These are phyloP conservation scores for Lecanicillium sp. DNA, from an alignment of 2,329 filamentous ascomycete genomes.

Conservation along the genomic window DNA sequence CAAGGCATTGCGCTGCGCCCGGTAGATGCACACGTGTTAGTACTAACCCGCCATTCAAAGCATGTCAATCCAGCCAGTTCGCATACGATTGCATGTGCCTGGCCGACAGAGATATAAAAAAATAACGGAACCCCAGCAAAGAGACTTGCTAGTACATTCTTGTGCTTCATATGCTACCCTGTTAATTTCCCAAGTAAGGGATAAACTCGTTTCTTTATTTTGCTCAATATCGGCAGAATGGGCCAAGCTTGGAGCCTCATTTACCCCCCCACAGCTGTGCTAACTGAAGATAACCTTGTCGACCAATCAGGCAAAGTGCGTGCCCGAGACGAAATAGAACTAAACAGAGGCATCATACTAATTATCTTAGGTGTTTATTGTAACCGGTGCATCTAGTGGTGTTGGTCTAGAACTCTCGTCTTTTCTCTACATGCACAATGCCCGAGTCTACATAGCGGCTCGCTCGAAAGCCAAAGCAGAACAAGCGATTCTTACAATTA, in stretches of 20 bases:
- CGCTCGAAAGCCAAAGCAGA: slow-evolving; percentile 31
- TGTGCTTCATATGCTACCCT: too few species aligned
- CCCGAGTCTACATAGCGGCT: slow-evolving; percentile 40
- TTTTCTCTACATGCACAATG: slow-evolving; percentile 40
- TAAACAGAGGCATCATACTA: background rate
- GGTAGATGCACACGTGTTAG: too few species aligned
- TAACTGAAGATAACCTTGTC: slow-evolving; percentile 9
- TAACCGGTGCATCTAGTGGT: slow-evolving; percentile 27
- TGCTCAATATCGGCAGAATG: too few species aligned
- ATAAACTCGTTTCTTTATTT: too few species aligned
- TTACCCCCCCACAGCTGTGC: slow-evolving; percentile 6
- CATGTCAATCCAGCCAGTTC: too few species aligned
- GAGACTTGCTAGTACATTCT: too few species aligned
- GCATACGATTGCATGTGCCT: too few species aligned
- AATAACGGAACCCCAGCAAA: too few species aligned
- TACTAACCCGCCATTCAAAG: too few species aligned
- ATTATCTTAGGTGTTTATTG: slow-evolving; percentile 34
- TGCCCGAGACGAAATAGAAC: background rate
- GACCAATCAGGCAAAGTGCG: slow-evolving; percentile 9
- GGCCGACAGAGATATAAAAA: too few species aligned
- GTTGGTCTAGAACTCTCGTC: slow-evolving; percentile 39
- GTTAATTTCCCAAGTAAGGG: too few species aligned
- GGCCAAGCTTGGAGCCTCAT: slow-evolving; percentile 3
- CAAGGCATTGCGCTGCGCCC: too few species aligned
- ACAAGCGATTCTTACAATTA: slow-evolving; percentile 30